phyloP scores from a whole-genome alignment of 2,329 filamentous ascomycete species.

The Fusarium sp. region DNA sequence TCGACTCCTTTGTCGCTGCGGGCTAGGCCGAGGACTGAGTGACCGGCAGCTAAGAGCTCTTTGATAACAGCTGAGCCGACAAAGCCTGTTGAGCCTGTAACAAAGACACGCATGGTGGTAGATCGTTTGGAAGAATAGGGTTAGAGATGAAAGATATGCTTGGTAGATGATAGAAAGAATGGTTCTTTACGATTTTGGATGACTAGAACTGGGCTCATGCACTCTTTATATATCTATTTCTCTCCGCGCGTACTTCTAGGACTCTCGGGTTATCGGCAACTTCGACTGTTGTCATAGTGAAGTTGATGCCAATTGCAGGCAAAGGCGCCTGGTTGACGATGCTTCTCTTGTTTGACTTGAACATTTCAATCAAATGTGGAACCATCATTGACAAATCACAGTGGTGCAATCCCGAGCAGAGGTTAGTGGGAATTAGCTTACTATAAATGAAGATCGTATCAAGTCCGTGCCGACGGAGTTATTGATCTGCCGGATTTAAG shows the following conservation, averaged over 20 bases:
- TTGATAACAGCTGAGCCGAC: background rate
- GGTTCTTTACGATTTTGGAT: too few species aligned
- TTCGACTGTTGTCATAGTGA: fast-evolving
- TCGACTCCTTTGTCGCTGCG: background rate
- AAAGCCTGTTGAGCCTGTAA: background rate
- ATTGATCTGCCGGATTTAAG: background rate
- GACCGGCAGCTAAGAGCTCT: background rate
- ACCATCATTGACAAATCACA: background rate
- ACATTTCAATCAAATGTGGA: fast-evolving
- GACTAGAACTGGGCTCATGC: background rate
- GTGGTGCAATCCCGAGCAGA: background rate
- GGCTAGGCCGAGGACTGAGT: background rate
- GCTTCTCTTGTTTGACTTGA: fast-evolving
- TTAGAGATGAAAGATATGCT: fast-evolving
- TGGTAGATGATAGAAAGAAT: background rate
- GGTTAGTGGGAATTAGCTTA: background rate
- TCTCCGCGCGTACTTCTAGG: fast-evolving
- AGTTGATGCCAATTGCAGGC: background rate
- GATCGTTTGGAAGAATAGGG: fast-evolving
- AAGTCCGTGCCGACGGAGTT: background rate
- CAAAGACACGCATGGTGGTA: background rate
- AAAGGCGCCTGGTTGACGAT: fast-evolving
- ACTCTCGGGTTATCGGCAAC: background rate
- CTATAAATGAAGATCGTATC: background rate
- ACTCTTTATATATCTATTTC: background rate